Evolutionary conservation across 2,329 filamentous ascomycete genomes (phyloP).

Genomic region (Aureobasidium sp.): DNA sequence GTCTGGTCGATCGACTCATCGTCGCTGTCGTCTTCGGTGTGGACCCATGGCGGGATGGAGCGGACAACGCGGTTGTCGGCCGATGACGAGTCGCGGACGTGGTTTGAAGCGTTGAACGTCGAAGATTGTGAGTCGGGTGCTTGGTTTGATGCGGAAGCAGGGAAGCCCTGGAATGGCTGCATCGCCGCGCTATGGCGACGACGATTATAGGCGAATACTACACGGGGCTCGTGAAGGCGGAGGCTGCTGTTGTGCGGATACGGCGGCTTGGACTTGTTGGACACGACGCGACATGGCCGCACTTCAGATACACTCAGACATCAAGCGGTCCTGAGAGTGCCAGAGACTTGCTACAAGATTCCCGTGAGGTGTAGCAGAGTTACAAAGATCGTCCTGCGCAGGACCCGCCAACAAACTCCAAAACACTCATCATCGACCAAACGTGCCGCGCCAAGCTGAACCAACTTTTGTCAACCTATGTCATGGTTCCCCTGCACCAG

Average conservation of each 20-base stretch:
- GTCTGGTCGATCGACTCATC: constrained; percentile 12
- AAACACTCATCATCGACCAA: constrained; percentile 9
- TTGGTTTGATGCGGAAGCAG: constrained; percentile 7
- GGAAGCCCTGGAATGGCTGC: constrained; percentile 11
- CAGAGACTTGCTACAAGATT: background rate
- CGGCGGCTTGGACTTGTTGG: background rate
- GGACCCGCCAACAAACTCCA: constrained; percentile 3
- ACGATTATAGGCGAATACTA: background rate
- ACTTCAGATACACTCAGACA: background rate
- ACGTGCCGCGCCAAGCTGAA: background rate
- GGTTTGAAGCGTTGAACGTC: constrained; percentile 14
- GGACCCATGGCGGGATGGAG: constrained; percentile 29
- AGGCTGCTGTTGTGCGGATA: too few species aligned
- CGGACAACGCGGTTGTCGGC: constrained; percentile 13
- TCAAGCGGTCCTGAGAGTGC: background rate
- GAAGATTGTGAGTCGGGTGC: constrained; percentile 15
- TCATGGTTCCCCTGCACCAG: background rate
- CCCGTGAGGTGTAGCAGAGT: too few species aligned
- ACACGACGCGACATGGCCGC: constrained; percentile 10
- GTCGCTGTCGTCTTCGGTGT: constrained; percentile 24
- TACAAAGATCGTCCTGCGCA: background rate
- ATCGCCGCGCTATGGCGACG: constrained; percentile 11
- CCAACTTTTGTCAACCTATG: background rate
- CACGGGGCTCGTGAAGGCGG: background rate
- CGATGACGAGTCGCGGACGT: background rate